Evolutionary conservation across 257 asterid species (phyloP).

Genomic region (Schizonepeta tenuifolia): DNA sequence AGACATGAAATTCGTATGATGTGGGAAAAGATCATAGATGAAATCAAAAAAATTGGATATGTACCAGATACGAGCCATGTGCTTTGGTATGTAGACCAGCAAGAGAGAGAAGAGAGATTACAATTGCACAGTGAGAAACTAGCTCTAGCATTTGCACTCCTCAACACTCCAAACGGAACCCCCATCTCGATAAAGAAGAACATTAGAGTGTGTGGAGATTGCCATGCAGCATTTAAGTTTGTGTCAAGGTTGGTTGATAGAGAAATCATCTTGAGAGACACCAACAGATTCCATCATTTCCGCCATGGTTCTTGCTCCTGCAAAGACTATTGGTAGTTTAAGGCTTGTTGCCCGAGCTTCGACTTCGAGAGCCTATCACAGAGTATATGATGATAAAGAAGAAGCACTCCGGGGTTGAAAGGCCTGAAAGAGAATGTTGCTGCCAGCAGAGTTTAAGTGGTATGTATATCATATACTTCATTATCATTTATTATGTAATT

Average conservation of each 20-base stretch:
- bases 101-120: slow-evolving; percentile 71
- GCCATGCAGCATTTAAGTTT: slow-evolving; percentile 71
- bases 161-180: slow-evolving; percentile 53
- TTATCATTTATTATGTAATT: no score
- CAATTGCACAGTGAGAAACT: slow-evolving; percentile 81
- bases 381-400: background rate
- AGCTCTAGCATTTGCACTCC: slow-evolving; percentile 79
- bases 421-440: no score
- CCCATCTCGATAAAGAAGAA: slow-evolving; percentile 76
- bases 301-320: slow-evolving; percentile 74
- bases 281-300: slow-evolving; percentile 81
- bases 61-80: slow-evolving; percentile 78
- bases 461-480: no score
- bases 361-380: background rate
- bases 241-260: slow-evolving; percentile 61
- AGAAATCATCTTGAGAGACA: slow-evolving; percentile 79
- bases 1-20: slow-evolving; percentile 50
- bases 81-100: slow-evolving; percentile 65
- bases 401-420: no score
- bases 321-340: slow-evolving; percentile 76
- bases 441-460: no score
- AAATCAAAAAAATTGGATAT: slow-evolving; percentile 64
- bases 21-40: slow-evolving; percentile 68
- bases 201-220: slow-evolving; percentile 86
- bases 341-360: background rate